Evolutionary conservation across 495 filamentous ascomycete genomes (phyloP).

Genomic region (Clavariopsis aquatica): DNA sequence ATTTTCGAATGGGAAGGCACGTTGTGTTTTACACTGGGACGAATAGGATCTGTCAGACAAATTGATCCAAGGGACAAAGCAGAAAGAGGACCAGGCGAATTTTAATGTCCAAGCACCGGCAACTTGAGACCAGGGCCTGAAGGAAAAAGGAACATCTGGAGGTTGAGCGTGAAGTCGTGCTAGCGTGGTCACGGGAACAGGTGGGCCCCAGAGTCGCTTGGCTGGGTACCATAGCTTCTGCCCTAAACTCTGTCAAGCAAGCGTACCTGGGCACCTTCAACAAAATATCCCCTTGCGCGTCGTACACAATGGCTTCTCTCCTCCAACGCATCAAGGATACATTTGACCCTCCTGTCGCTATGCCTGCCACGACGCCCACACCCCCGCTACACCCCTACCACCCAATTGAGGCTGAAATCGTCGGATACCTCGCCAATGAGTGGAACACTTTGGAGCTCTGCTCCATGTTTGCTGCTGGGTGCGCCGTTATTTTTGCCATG

Average conservation of each 20-base stretch:
- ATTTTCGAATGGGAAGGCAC: too few species aligned
- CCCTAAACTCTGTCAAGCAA: not conserved
- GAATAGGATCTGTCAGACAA: too few species aligned
- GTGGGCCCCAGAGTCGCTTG: not conserved
- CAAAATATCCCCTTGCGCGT: not conserved
- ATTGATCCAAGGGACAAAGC: too few species aligned
- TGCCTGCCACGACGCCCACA: not conserved
- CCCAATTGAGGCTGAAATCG: conserved; percentile 62
- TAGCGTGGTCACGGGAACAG: not conserved
- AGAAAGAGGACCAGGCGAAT: too few species aligned
- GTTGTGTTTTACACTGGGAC: too few species aligned
- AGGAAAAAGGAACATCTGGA: not conserved
- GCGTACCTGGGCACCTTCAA: not conserved
- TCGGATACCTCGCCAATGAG: conserved; percentile 62
- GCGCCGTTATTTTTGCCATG: conserved; percentile 49
- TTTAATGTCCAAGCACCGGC: too few species aligned
- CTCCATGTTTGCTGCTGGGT: conserved; percentile 50
- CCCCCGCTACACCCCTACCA: conserved; percentile 65
- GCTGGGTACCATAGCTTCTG: not conserved
- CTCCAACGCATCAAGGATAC: conserved; percentile 7
- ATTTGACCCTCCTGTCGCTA: conserved; percentile 6
- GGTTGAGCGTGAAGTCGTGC: not conserved
- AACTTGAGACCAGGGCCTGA: too few species aligned
- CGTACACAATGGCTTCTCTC: conserved; percentile 3
- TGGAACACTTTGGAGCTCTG: conserved; percentile 53